Evolutionary conservation across 2,329 filamentous ascomycete genomes (phyloP), one percentile per base, ranked within the genome.

Genomic region (Coniochaeta prunicola): DNA sequence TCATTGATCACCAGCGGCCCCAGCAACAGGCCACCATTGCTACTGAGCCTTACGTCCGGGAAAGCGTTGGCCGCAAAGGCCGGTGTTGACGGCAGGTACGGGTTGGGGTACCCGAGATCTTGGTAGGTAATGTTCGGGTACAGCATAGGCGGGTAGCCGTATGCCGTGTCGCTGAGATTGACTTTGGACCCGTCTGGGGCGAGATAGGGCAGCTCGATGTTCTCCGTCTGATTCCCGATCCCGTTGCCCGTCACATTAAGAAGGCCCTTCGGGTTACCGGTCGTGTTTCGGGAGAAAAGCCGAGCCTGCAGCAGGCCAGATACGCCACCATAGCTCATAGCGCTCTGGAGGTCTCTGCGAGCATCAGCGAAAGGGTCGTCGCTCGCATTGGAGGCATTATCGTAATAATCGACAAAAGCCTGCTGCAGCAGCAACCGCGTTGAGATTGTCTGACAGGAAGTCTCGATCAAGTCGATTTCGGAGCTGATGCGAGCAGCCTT

Each of bases 401-500:
- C 61, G 63, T 83, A 86, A 65, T 82, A 87, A 12, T 70, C 65
- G 57, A 66, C 63, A 33, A 88, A 70, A 5, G 81, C 77, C 17
- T 74, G 59, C 65, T 88, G 85, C 19, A 88, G 72, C 24, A 88
- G 69, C 21, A 88, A 71, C 60, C 86, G 78, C 0, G 90, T 92
- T 7, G 87, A 79, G 50, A 94, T 87, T 58, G 88, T 87, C 58
- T 81, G 79, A 68, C 87, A 89, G 60, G 86, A 88, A 33, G 89
- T 89, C 74, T 92, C 84, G 64, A 96, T 84, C 57, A 96, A 81
- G 57, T 90, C 80, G 58, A 97, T 82, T 69, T 91, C 89, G 57
- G 90, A 88, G 6, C 88, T 80, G 62, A 97, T 81, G 69, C 93
- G 88, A 31, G 89, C 86, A 21, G 92, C 88, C 72, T 96, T 96